Evolutionary conservation across 495 filamentous ascomycete species (phyloP).

Genomic region (Talaromyces wortmannii): DNA sequence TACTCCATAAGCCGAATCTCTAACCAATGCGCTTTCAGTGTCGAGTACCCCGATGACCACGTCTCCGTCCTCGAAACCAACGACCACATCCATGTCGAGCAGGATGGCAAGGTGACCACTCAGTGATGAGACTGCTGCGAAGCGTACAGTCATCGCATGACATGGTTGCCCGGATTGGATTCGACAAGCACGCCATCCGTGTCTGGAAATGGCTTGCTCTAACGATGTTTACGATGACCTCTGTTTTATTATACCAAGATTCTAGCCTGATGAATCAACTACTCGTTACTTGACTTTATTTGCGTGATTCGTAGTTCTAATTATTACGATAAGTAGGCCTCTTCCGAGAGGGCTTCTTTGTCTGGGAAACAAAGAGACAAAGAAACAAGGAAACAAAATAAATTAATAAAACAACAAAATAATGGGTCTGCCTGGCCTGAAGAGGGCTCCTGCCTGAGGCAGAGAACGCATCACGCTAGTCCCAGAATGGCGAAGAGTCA

Average conservation of each 20-base stretch:
- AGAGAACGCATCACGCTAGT: too few species aligned
- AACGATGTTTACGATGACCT: not conserved
- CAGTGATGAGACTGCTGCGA: constrained; percentile 37
- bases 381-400: too few species aligned
- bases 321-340: too few species aligned
- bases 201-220: not conserved
- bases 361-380: too few species aligned
- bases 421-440: too few species aligned
- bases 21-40: constrained; percentile 39
- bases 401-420: too few species aligned
- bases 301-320: too few species aligned
- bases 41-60: constrained; percentile 60
- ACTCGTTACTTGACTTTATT: not conserved
- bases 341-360: too few species aligned
- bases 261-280: not conserved
- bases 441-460: too few species aligned
- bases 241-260: constrained; percentile 3
- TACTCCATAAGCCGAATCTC: not conserved
- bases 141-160: not conserved
- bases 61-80: constrained; percentile 54
- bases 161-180: too few species aligned
- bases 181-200: too few species aligned
- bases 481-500: too few species aligned
- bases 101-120: constrained; percentile 61
- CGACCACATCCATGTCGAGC: constrained; percentile 72